A percentile compares a stretch with the other conserved stretches of the same genome.
These are phyloP conservation scores for Crotalaria pallida DNA, from an alignment of 306 rosid species.

Conservation along the genomic window DNA sequence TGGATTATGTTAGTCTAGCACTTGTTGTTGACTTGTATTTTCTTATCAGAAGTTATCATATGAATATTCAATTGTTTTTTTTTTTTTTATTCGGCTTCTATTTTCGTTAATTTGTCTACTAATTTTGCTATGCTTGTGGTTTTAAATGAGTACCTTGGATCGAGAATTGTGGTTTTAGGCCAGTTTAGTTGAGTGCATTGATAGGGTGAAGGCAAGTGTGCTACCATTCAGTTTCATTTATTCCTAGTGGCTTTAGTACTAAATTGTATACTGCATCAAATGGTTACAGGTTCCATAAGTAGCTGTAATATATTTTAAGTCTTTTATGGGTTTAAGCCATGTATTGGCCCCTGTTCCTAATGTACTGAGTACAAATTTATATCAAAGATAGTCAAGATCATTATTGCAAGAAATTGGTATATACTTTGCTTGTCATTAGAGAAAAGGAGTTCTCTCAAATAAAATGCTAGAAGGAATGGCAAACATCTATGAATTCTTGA, in stretches of 20 bases:
- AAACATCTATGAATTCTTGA: background rate
- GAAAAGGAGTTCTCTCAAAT: background rate
- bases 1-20: background rate
- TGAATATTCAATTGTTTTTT: background rate
- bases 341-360: background rate
- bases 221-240: background rate
- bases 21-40: background rate
- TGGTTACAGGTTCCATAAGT: background rate
- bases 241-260: background rate
- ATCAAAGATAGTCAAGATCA: background rate
- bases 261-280: background rate
- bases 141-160: background rate
- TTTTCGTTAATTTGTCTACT: background rate
- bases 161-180: slow-evolving; percentile 1
- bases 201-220: background rate
- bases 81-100: background rate
- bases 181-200: background rate
- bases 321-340: background rate
- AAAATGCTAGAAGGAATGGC: background rate
- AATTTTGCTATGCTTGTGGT: background rate
- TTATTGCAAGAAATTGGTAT: background rate
- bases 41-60: background rate
- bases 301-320: background rate
- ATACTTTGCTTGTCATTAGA: background rate
- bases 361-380: background rate